Evolutionary conservation across 2,329 filamentous ascomycete genomes (phyloP), one percentile per base, ranked within the genome.

Genomic region (Paraconiothyrium brasiliense): DNA sequence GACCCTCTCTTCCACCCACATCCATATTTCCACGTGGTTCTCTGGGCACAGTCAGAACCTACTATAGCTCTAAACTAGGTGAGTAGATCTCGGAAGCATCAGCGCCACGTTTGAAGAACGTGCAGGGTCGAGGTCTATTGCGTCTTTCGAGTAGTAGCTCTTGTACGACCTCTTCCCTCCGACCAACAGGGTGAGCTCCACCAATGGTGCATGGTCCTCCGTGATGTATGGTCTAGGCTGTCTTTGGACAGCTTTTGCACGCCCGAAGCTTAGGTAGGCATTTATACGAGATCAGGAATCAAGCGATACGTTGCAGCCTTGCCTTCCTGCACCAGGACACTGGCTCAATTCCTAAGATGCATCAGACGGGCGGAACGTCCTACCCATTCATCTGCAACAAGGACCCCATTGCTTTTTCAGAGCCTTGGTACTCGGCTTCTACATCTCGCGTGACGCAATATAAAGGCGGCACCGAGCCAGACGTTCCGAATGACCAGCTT

Each of bases 401-500:
- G 20, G 43, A 6, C 9, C 22, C 43, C 11, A 22, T 11, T 8
- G 4, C 35, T 22, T 46, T 4, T 32, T 48, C 24, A 24, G 7
- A 32, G 39, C 4, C 24, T 20, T 39, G 39, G 27, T 24, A n/a
- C 27, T 44, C 46, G 39, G 39, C 37, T 44, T 37, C n/a, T 8
- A 47, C 34, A 27, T 27, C 37, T 37, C 16, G 41, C 32, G 54
- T 37, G 34, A 43, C 43, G 32, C 32, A 56, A 48, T 39, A n/a
- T 47, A 7, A 30, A 46, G n/a, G 30, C 52, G 41, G 54, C 27
- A 35, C 20, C 41, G 4, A 32, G 16, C n/a, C 16, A 47, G 9
- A n/a, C 30, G 24, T 47, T 11, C 43, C 54, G 54, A 48, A n/a
- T 11, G 54, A 56, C 4, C 34, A 56, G 32, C 54, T 56, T 56